Conservation (phyloP, 805 yeast genomes). For the Blastobotrys chiropterorum region DNA sequence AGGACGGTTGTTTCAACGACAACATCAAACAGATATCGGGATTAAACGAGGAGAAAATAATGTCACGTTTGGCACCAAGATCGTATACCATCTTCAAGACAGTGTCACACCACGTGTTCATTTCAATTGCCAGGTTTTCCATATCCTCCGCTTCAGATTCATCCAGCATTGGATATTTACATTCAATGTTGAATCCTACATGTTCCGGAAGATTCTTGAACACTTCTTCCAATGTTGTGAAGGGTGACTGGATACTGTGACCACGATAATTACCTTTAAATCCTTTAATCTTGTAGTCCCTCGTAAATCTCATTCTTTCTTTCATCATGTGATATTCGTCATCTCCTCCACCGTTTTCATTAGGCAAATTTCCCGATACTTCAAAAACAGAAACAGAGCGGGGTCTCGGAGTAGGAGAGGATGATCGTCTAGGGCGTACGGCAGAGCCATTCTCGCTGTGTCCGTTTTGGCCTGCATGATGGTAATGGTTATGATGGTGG, state of each 20-base stretch:
- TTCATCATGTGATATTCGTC: slow-evolving; percentile 27
- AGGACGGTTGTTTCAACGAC: slow-evolving; percentile 86
- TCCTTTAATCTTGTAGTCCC: slow-evolving; percentile 77
- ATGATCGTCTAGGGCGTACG: slow-evolving; percentile 1
- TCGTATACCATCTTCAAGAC: slow-evolving; percentile 76
- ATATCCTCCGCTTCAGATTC: slow-evolving; percentile 86
- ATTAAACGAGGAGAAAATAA: slow-evolving; percentile 87
- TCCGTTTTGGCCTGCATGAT: neutral
- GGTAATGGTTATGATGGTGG: neutral
- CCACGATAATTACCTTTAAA: slow-evolving; percentile 94
- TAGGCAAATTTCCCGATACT: neutral
- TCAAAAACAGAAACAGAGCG: slow-evolving; percentile 38
- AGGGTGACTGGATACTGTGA: slow-evolving; percentile 80
- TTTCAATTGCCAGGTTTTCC: slow-evolving; percentile 76
- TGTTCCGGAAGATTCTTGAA: slow-evolving; percentile 72
- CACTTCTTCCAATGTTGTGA: slow-evolving; percentile 80
- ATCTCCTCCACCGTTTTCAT: slow-evolving; percentile 26
- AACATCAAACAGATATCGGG: slow-evolving; percentile 86
- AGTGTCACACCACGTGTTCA: slow-evolving; percentile 85
- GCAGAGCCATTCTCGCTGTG: neutral
- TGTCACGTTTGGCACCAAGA: slow-evolving; percentile 70
- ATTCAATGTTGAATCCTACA: slow-evolving; percentile 91
- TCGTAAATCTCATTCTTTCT: slow-evolving; percentile 77
- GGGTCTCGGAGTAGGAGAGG: slow-evolving; percentile 22
- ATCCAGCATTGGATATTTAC: slow-evolving; percentile 92